Evolutionary conservation across 805 yeast genomes (phyloP).

Genomic region (Candida cerambycidarum): DNA sequence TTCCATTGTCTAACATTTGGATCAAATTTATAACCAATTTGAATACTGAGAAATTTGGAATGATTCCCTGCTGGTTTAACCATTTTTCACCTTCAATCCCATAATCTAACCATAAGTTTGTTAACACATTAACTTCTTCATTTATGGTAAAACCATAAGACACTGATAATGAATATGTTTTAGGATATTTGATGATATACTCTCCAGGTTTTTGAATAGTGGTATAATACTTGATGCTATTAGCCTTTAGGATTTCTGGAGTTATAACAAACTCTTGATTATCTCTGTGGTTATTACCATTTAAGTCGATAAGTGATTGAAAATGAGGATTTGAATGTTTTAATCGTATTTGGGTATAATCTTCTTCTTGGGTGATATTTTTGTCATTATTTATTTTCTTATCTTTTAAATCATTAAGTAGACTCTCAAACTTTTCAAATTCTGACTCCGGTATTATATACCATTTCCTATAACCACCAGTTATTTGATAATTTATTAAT

Average conservation of each 20-base stretch:
- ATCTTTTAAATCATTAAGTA: neutral
- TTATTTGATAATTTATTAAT: conserved; percentile 50
- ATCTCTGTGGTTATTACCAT: conserved; percentile 19
- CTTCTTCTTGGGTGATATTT: neutral
- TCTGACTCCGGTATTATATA: conserved; percentile 61
- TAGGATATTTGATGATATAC: conserved; percentile 56
- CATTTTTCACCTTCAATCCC: conserved; percentile 52
- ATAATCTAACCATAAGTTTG: conserved; percentile 53
- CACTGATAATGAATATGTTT: conserved; percentile 48
- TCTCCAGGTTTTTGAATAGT: conserved; percentile 64
- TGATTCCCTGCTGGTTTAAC: conserved; percentile 45
- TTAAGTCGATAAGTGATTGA: conserved; percentile 21
- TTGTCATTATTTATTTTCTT: neutral
- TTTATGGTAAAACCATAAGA: conserved; percentile 57
- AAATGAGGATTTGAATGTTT: conserved; percentile 27
- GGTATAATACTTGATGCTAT: conserved; percentile 49
- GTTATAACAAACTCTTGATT: conserved; percentile 45
- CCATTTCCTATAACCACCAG: conserved; percentile 60
- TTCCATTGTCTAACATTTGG: conserved; percentile 36
- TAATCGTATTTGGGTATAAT: conserved; percentile 18
- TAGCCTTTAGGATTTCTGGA: conserved; percentile 45
- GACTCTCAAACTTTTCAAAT: conserved; percentile 44
- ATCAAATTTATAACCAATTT: conserved; percentile 49
- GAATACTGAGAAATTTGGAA: conserved; percentile 55
- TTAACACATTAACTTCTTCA: conserved; percentile 59